Conservation (phyloP, 371 early-diverging fungal genomes). For the Mycotypha africana region DNA sequence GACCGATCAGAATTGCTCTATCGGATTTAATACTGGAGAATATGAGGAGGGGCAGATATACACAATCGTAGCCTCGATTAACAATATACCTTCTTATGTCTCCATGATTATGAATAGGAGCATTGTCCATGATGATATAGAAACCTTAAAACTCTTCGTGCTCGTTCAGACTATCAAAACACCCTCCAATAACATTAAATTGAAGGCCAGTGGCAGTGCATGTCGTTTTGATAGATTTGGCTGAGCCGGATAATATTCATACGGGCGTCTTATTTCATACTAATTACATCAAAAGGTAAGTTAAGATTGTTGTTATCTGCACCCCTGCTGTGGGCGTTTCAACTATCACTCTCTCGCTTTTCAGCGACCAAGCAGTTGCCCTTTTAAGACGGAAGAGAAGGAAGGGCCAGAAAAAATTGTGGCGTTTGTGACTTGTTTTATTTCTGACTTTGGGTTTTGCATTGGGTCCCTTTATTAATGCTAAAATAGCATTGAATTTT, state of each 20-base stretch:
- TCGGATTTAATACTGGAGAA: constrained; percentile 10
- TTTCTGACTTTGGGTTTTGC: no score
- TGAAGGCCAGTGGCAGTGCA: constrained; percentile 3
- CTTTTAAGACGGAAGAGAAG: no score
- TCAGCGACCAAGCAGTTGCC: no score
- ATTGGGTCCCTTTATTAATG: no score
- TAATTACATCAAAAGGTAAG: constrained; percentile 3
- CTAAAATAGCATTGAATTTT: no score
- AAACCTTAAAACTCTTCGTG: constrained; percentile 1
- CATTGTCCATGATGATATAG: constrained; percentile 9
- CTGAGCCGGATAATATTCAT: background rate
- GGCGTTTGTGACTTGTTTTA: no score
- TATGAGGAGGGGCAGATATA: constrained; percentile 7
- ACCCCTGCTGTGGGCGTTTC: constrained; percentile 2
- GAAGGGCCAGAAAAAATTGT: no score
- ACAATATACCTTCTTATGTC: background rate
- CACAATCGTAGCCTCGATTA: constrained; percentile 1
- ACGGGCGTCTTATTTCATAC: background rate
- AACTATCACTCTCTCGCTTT: background rate
- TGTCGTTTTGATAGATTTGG: constrained; percentile 1
- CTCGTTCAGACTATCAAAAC: constrained; percentile 1
- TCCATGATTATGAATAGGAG: background rate
- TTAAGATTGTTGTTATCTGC: constrained; percentile 6
- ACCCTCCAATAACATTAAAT: constrained; percentile 4
- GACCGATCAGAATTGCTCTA: constrained; percentile 8